Conservation (phyloP, 2,329 filamentous ascomycete species). For the Ustulina deusta region DNA sequence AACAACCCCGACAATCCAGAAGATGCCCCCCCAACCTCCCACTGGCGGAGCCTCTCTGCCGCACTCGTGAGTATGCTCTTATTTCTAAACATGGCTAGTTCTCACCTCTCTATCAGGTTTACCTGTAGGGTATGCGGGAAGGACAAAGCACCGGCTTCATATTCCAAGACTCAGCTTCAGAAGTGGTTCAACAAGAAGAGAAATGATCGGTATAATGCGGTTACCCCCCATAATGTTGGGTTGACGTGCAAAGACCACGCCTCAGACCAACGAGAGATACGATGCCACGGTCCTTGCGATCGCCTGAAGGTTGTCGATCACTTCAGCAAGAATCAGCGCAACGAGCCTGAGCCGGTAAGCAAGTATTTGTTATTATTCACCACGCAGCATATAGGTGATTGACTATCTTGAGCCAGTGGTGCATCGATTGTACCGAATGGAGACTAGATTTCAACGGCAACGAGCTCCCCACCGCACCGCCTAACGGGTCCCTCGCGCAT, state of each 20-base stretch:
- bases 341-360: constrained; percentile 48
- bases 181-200: constrained; percentile 37
- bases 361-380: background rate
- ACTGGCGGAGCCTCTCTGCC: constrained; percentile 21
- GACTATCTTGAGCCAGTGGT: constrained; percentile 49
- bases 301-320: constrained; percentile 41
- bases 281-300: constrained; percentile 53
- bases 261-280: constrained; percentile 30
- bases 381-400: constrained; percentile 8
- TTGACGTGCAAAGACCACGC: constrained; percentile 35
- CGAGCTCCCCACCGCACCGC: constrained; percentile 44
- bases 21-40: constrained; percentile 22
- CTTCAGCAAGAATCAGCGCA: constrained; percentile 54
- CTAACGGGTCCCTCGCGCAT: constrained; percentile 28
- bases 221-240: constrained; percentile 29
- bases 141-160: constrained; percentile 28
- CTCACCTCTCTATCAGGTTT: constrained; percentile 35
- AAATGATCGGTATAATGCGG: constrained; percentile 19
- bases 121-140: constrained; percentile 31
- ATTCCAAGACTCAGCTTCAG: constrained; percentile 32
- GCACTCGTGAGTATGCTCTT: constrained; percentile 25
- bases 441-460: constrained; percentile 43
- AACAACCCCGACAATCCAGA: background rate
- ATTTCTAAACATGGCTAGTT: background rate
- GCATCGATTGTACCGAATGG: constrained; percentile 52